Percentiles rank a stretch among this genome's conserved stretches.
phyloP scores from a whole-genome alignment of 2,329 filamentous ascomycete genomes.

The Ascochyta rabiei region DNA sequence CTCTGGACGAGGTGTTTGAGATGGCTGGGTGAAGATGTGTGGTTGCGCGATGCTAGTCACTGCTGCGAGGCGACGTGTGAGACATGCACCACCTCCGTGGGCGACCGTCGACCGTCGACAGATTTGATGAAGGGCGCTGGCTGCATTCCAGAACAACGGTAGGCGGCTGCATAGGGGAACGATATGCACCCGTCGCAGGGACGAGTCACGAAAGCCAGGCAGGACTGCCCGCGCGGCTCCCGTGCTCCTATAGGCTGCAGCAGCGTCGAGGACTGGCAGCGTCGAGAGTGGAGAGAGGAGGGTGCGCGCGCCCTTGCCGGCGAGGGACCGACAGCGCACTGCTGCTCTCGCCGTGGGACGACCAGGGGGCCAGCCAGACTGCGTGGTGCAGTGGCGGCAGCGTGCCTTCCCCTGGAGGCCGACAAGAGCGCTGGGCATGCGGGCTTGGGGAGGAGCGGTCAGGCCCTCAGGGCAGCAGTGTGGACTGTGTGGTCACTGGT shows the following conservation, averaged over 20 bases:
- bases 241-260: slow-evolving; percentile 15
- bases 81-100: slow-evolving; percentile 5
- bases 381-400: slow-evolving; percentile 19
- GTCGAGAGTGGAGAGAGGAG: slow-evolving; percentile 2
- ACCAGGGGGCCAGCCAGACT: slow-evolving; percentile 16
- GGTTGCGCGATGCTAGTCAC: not conserved
- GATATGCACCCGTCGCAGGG: slow-evolving; percentile 30
- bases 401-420: slow-evolving; percentile 23
- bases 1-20: slow-evolving; percentile 3
- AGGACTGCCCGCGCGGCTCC: slow-evolving; percentile 1
- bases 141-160: slow-evolving; percentile 32
- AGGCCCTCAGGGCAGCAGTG: slow-evolving; percentile 32
- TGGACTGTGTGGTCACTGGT: slow-evolving; percentile 16
- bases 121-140: slow-evolving; percentile 1
- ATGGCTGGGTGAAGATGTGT: not conserved
- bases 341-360: slow-evolving; percentile 5
- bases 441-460: slow-evolving; percentile 31
- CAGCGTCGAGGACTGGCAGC: not conserved
- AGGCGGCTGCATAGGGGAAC: slow-evolving; percentile 22
- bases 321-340: slow-evolving; percentile 19
- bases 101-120: not conserved
- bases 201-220: no score
- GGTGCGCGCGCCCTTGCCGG: slow-evolving; percentile 30
- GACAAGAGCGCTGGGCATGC: slow-evolving; percentile 10
- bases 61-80: slow-evolving; percentile 7